These are phyloP conservation scores for Trichoderma koningii DNA, from an alignment of 2,329 filamentous ascomycete genomes.

Conservation along the genomic window DNA sequence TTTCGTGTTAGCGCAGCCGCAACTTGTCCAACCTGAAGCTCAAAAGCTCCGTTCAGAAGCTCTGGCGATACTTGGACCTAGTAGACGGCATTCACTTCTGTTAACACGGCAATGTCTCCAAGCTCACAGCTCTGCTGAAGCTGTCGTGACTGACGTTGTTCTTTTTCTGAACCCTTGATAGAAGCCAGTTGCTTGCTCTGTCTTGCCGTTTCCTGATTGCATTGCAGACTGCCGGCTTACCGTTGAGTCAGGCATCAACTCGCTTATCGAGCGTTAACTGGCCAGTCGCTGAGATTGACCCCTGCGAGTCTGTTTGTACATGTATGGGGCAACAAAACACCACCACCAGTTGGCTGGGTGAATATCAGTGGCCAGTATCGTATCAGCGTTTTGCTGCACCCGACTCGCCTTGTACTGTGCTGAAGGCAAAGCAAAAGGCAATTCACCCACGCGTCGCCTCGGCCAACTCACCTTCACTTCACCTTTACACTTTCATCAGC, in stretches of 20 bases:
- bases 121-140: background rate
- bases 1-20: background rate
- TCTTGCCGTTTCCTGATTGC: background rate
- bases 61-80: background rate
- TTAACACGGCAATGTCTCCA: background rate
- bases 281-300: background rate
- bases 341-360: conserved; percentile 17
- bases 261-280: conserved; percentile 22
- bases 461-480: background rate
- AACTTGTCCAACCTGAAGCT: too few relatives aligned
- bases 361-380: background rate
- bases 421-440: background rate
- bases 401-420: background rate
- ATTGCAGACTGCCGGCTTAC: conserved; percentile 18
- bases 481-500: background rate
- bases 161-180: background rate
- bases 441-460: conserved; percentile 15
- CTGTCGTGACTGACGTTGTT: background rate
- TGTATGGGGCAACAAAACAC: background rate
- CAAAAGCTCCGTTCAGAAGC: conserved; percentile 25
- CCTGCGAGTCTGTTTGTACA: background rate
- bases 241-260: background rate
- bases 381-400: background rate
- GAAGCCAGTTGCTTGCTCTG: background rate
- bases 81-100: conserved; percentile 23